phyloP scores from a whole-genome alignment of 2,329 filamentous ascomycete genomes.

The Endocalyx cinctus region DNA sequence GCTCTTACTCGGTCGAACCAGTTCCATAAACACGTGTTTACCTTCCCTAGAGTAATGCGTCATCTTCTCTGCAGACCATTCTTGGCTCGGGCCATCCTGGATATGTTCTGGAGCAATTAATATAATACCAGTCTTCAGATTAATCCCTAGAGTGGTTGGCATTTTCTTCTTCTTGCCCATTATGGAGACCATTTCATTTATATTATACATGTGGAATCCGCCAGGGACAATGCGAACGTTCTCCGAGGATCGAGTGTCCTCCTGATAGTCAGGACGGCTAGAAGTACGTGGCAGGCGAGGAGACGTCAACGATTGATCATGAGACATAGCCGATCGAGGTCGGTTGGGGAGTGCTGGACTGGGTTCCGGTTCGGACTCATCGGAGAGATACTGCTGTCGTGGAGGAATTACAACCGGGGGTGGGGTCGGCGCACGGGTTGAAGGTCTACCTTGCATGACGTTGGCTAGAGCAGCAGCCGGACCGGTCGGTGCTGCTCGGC shows the following conservation, averaged over 20 bases:
- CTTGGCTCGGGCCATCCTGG: conserved; percentile 77
- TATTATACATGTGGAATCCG: conserved; percentile 91
- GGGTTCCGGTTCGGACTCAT: conserved; percentile 64
- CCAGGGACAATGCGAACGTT: conserved; percentile 59
- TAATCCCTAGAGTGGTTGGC: conserved; percentile 95
- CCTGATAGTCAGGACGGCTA: conserved; percentile 30
- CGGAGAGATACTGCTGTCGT: conserved; percentile 56
- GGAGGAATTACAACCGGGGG: conserved; percentile 45
- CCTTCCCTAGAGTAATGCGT: conserved; percentile 98
- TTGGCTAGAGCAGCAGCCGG: conserved; percentile 52
- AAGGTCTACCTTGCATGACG: conserved; percentile 46
- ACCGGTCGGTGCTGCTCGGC: conserved; percentile 33
- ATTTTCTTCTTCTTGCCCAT: conserved; percentile 98
- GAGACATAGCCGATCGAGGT: conserved; percentile 20
- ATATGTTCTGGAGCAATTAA: conserved; percentile 85
- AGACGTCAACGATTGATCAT: conserved; percentile 17
- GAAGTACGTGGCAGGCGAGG: conserved; percentile 28
- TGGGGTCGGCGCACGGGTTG: conserved; percentile 40
- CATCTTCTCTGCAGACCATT: conserved; percentile 93
- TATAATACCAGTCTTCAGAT: conserved; percentile 80
- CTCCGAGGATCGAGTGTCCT: conserved; percentile 14
- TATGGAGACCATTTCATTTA: conserved; percentile 95
- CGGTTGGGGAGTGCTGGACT: conserved; percentile 36
- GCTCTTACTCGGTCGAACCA: conserved; percentile 88
- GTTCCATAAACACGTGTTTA: conserved; percentile 94